Percentiles rank a stretch among this genome's conserved stretches.
Conservation (phyloP, 73 alveolate species). For the Uronychia binucleata region DNA sequence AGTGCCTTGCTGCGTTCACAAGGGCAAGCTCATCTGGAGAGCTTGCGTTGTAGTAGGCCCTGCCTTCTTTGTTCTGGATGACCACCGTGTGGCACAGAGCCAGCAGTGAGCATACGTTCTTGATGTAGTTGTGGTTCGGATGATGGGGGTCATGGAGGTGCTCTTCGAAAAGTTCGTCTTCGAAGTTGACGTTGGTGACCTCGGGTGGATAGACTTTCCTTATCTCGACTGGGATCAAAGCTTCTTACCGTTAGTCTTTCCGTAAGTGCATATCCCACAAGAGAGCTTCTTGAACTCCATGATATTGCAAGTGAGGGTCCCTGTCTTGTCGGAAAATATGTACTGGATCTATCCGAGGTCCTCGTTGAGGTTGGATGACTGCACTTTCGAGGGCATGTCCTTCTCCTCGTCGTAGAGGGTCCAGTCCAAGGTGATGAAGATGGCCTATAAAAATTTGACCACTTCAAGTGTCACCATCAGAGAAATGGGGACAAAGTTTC, state of each 20-base stretch:
- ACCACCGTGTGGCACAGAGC: constrained; percentile 93
- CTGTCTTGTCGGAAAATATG: constrained; percentile 78
- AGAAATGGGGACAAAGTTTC: constrained; percentile 86
- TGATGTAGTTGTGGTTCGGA: constrained; percentile 65
- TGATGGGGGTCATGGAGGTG: constrained; percentile 58
- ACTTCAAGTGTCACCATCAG: constrained; percentile 82
- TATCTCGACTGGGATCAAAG: background rate
- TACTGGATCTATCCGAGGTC: constrained; percentile 81
- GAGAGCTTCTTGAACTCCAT: constrained; percentile 74
- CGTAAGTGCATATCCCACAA: constrained; percentile 82
- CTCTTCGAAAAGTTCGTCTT: constrained; percentile 64
- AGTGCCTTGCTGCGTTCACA: constrained; percentile 84
- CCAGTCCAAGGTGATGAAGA: constrained; percentile 55
- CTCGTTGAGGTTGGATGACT: constrained; percentile 84
- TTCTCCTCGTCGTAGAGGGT: constrained; percentile 58
- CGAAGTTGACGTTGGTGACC: constrained; percentile 77
- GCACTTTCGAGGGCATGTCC: constrained; percentile 61
- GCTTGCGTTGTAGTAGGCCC: constrained; percentile 48
- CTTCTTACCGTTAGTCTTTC: constrained; percentile 25
- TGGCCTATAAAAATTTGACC: constrained; percentile 70
- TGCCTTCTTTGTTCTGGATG: constrained; percentile 73
- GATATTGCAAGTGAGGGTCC: constrained; percentile 68
- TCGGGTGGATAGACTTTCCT: constrained; percentile 25
- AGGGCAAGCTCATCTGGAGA: constrained; percentile 97
- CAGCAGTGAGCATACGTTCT: constrained; percentile 61